These are phyloP conservation scores for Leishmania guyanensis DNA, from an alignment of 208 protist species.

Conservation along the genomic window DNA sequence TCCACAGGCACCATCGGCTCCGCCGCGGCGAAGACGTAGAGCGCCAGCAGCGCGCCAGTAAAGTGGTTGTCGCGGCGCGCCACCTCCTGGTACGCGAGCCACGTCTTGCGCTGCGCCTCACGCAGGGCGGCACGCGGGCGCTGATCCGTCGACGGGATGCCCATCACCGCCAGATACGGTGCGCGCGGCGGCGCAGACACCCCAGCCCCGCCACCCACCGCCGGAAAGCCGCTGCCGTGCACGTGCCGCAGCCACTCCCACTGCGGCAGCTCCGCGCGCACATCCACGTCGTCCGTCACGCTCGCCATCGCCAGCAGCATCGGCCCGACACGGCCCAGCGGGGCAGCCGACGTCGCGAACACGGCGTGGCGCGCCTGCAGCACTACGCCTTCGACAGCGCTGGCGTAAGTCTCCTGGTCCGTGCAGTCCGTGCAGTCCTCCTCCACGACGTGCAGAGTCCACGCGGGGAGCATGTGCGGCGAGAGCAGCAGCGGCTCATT, in stretches of 20 bases:
- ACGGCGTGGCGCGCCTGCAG: conserved; percentile 1
- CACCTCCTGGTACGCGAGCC: too few species aligned
- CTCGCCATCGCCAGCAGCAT: conserved; percentile 36
- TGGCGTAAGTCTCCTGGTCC: background rate
- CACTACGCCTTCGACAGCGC: background rate
- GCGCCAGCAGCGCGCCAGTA: too few species aligned
- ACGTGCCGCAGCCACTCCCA: conserved; percentile 26
- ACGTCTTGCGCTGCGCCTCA: too few species aligned
- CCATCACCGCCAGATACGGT: too few species aligned
- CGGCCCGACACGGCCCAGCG: conserved; percentile 28
- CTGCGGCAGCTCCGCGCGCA: conserved; percentile 6
- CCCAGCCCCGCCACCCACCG: background rate
- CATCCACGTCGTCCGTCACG: conserved; percentile 27
- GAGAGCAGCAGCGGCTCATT: background rate
- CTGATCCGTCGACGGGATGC: too few species aligned
- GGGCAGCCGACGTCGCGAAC: conserved; percentile 11
- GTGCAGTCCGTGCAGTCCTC: background rate
- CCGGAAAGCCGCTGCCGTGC: conserved; percentile 7
- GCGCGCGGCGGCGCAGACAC: too few species aligned
- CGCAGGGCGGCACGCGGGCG: too few species aligned
- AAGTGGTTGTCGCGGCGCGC: too few species aligned
- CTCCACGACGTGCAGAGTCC: conserved; percentile 6
- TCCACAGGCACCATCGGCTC: too few species aligned
- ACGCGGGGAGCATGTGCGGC: background rate
- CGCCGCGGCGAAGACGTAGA: too few species aligned